These are phyloP conservation scores for Penicillium sp. DNA, from an alignment of 2,329 filamentous ascomycete species.

Conservation along the genomic window DNA sequence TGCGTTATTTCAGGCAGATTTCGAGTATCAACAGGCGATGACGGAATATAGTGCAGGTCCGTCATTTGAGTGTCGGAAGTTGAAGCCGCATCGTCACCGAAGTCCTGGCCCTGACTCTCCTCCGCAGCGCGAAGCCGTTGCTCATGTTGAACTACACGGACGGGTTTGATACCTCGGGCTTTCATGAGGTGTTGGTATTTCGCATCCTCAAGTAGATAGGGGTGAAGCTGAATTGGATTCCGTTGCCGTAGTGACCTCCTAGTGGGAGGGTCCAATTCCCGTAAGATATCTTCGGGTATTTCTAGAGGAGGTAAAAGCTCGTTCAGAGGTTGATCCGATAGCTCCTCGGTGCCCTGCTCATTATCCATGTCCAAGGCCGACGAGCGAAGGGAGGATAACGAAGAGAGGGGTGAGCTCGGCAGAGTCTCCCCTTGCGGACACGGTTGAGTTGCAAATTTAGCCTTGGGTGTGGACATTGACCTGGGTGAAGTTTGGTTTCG, in stretches of 20 bases:
- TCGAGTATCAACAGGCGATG: constrained; percentile 29
- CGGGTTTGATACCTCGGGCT: constrained; percentile 48
- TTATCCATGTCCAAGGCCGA: constrained; percentile 15
- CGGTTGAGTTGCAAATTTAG: constrained; percentile 6
- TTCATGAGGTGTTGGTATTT: constrained; percentile 49
- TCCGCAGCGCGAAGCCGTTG: constrained; percentile 23
- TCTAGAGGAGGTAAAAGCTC: constrained; percentile 29
- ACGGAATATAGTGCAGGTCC: constrained; percentile 37
- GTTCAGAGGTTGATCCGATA: constrained; percentile 17
- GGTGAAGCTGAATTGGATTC: constrained; percentile 55
- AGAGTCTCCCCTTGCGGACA: constrained; percentile 22
- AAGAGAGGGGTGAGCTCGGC: constrained; percentile 43
- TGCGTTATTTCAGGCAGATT: constrained; percentile 1
- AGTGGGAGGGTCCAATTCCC: constrained; percentile 31
- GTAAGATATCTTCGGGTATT: constrained; percentile 34
- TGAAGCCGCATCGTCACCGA: constrained; percentile 37
- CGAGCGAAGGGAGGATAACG: constrained; percentile 37
- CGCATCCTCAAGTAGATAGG: constrained; percentile 53
- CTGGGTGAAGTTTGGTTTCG: constrained; percentile 17
- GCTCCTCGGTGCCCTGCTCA: neutral
- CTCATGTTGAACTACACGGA: constrained; percentile 38
- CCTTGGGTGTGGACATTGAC: constrained; percentile 5
- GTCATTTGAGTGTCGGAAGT: constrained; percentile 39
- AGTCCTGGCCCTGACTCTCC: constrained; percentile 39
- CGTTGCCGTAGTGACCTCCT: constrained; percentile 48